phyloP scores from a whole-genome alignment of 257 asterid species.

The Nicotiana obtusifolia region DNA sequence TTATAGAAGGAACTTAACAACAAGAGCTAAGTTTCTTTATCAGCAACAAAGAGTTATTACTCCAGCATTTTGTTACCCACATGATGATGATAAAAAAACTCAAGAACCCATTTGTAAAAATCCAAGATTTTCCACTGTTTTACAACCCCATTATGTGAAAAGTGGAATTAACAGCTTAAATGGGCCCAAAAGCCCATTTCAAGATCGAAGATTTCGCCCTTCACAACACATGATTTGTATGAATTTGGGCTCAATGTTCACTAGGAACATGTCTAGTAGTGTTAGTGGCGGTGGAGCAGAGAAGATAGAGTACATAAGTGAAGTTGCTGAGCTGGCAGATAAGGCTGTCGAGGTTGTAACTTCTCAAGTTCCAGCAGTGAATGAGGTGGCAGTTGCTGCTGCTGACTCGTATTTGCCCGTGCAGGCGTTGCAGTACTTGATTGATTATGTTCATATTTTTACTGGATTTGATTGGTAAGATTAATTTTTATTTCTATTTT shows the following conservation, averaged over 20 bases:
- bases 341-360: constrained; percentile 44
- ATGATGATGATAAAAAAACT: constrained; percentile 26
- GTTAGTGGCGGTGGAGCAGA: constrained; percentile 43
- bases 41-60: constrained; percentile 38
- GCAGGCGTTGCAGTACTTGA: constrained; percentile 69
- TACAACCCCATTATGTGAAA: constrained; percentile 24
- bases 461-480: constrained; percentile 71
- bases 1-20: constrained; percentile 54
- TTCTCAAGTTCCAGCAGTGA: constrained; percentile 51
- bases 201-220: constrained; percentile 27
- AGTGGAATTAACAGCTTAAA: constrained; percentile 20
- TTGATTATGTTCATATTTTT: constrained; percentile 60
- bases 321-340: constrained; percentile 52
- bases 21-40: constrained; percentile 62
- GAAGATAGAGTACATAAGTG: constrained; percentile 46
- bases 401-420: constrained; percentile 78
- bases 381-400: constrained; percentile 77
- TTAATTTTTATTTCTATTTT: too few species aligned
- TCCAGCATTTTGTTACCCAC: constrained; percentile 43
- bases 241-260: constrained; percentile 30
- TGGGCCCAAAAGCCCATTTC: constrained; percentile 23
- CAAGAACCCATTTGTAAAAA: constrained; percentile 16
- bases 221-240: constrained; percentile 20
- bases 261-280: constrained; percentile 48
- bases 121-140: constrained; percentile 19